These are phyloP conservation scores for Crithidia acanthocephali DNA, from an alignment of 208 protist species.

Conservation along the genomic window DNA sequence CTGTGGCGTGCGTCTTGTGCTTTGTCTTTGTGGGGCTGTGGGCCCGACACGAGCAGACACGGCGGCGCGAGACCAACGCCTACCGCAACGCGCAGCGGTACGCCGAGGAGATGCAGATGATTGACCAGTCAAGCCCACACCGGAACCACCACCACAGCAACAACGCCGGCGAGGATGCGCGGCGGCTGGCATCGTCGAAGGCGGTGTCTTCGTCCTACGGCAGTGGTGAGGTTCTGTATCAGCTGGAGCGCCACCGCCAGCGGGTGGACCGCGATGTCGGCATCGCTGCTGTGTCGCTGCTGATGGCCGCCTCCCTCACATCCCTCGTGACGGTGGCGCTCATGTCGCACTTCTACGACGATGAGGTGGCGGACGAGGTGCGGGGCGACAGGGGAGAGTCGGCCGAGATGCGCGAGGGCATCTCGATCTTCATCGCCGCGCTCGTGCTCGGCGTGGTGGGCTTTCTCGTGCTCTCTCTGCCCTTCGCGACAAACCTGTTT, in stretches of 20 bases:
- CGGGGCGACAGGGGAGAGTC: neutral
- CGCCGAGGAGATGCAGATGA: neutral
- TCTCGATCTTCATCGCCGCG: neutral
- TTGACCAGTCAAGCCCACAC: neutral
- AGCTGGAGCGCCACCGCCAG: conserved; percentile 3
- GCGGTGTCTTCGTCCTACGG: neutral
- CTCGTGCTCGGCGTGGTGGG: neutral
- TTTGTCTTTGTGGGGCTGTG: conserved; percentile 11
- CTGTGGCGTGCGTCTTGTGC: neutral
- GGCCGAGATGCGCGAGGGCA: neutral
- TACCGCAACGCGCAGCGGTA: neutral
- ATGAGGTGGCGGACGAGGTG: conserved; percentile 14
- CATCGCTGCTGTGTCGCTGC: neutral
- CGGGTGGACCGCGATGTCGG: conserved; percentile 2
- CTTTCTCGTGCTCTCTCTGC: conserved; percentile 1
- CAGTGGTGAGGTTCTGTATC: neutral
- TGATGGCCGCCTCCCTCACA: neutral
- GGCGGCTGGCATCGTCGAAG: neutral
- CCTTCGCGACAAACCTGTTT: neutral
- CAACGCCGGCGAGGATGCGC: neutral
- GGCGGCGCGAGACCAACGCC: neutral
- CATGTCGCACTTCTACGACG: conserved; percentile 4
- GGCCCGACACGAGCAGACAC: neutral
- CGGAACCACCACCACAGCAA: neutral
- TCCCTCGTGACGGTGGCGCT: neutral